A percentile compares a stretch with the other conserved stretches of the same genome.
phyloP scores from a whole-genome alignment of 192 early-diverging fungal species.

The Umbelopsis vinacea region DNA sequence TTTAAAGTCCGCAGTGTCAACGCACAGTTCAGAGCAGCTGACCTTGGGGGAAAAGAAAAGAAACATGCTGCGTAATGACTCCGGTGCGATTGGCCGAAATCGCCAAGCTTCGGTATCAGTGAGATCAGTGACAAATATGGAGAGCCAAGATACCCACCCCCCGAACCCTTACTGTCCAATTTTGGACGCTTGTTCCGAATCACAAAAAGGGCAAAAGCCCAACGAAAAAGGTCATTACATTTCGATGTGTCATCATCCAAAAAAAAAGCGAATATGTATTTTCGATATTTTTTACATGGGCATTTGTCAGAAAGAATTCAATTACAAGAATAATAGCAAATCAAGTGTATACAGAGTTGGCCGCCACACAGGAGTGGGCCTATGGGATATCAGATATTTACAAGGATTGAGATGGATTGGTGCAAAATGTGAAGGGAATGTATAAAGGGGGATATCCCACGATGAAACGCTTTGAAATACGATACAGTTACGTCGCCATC shows the following conservation, averaged over 20 bases:
- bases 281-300: conserved; percentile 2
- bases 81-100: too few relatives aligned
- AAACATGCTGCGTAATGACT: too few relatives aligned
- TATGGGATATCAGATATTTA: conserved; percentile 9
- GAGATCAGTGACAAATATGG: conserved; percentile 10
- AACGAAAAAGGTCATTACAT: background rate
- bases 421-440: too few relatives aligned
- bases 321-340: conserved; percentile 8
- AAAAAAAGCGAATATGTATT: background rate
- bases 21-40: too few relatives aligned
- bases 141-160: background rate
- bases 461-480: too few relatives aligned
- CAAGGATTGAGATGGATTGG: background rate
- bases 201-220: background rate
- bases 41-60: too few relatives aligned
- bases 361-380: background rate
- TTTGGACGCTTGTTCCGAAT: conserved; percentile 15
- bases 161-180: background rate
- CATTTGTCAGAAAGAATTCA: background rate
- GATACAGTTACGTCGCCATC: background rate
- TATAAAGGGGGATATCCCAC: too few relatives aligned
- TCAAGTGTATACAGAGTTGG: background rate
- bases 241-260: background rate
- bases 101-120: background rate
- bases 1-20: too few relatives aligned